Evolutionary conservation across 1,284 basidiomycete species (phyloP), one percentile per base, ranked within the genome.

Genomic region (Chondrostereum purpureum): DNA sequence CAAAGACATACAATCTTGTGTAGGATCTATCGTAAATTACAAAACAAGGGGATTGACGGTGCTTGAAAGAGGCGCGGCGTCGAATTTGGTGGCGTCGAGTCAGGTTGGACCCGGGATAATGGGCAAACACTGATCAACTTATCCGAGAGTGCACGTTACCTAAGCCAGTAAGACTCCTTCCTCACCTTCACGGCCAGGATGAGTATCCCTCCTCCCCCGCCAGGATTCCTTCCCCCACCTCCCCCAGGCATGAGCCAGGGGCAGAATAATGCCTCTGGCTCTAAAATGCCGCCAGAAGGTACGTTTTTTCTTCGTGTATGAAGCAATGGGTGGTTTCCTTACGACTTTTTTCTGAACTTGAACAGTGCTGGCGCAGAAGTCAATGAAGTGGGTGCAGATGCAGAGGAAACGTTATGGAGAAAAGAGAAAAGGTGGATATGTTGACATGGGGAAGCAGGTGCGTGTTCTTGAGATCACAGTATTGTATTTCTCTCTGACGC

Each of bases 371-470:
- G 80, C 83, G 19, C 80, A 87, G 62, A 95, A 95, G 69, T 83
- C 89, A 38, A 83, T 88, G 68, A 95, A 95, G 71, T 96, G 92
- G 92, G 75, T 88, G 49, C 88, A 92, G 58, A 89, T 92, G 79
- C 92, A 95, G 71, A 85, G 77, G 67, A 90, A 87, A 63, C 77
- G 92, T 52, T 95, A 91, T 56, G 89, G 88, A 41, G 88, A 92
- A 67, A 89, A 92, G 67, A 73, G 87, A 50, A 92, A 85, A 62
- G 88, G 88, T 31, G 91, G 88, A 20, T 90, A 84, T 58, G 81
- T 94, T 53, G 92, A 95, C 63, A 89, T 92, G 75, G 92, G 91
- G 43, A 95, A 95, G 68, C 91, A 93, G 77, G 87, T 85, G 45
- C 63, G 6, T 21, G 34, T 49, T 12, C 49, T 45, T 45, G 35